Evolutionary conservation across 345 rosid genomes (phyloP).

Genomic region (Linum trigynum): DNA sequence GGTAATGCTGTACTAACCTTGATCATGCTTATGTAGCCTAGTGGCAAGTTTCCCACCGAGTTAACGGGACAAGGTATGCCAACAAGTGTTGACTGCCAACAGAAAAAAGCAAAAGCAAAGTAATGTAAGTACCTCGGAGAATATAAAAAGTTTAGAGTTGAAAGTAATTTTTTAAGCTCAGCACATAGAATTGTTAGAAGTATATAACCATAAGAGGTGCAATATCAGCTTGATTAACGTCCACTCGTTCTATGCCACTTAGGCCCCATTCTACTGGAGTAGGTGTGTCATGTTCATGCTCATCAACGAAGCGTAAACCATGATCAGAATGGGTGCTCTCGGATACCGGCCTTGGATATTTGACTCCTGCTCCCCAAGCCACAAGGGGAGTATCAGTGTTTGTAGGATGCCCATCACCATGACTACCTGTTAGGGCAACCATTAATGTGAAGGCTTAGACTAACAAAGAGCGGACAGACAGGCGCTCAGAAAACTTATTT

Average conservation of each 20-base stretch:
- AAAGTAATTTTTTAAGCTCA: constrained; percentile 5
- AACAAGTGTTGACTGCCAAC: constrained; percentile 73
- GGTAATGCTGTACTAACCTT: constrained; percentile 44
- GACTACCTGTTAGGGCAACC: constrained; percentile 53
- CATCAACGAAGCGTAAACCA: constrained; percentile 60
- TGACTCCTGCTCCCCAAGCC: constrained; percentile 94
- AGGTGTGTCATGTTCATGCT: constrained; percentile 75
- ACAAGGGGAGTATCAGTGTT: constrained; percentile 95
- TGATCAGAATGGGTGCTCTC: constrained; percentile 40
- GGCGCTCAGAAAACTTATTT: neutral
- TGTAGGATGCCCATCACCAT: constrained; percentile 93
- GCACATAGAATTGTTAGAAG: constrained; percentile 8
- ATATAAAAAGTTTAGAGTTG: constrained; percentile 6
- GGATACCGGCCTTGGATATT: constrained; percentile 49
- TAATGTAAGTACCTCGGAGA: constrained; percentile 2
- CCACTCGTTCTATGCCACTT: constrained; percentile 70
- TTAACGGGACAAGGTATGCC: constrained; percentile 89
- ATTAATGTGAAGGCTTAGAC: constrained; percentile 16
- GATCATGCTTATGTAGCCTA: constrained; percentile 59
- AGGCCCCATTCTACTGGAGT: constrained; percentile 85
- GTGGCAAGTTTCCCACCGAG: constrained; percentile 90
- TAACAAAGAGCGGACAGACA: neutral
- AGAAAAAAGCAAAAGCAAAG: constrained; percentile 11
- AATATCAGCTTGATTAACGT: constrained; percentile 97
- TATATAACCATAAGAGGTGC: constrained; percentile 76